Conservation (phyloP, 352 stramenopile genomes). For the Phytophthora sp. region DNA sequence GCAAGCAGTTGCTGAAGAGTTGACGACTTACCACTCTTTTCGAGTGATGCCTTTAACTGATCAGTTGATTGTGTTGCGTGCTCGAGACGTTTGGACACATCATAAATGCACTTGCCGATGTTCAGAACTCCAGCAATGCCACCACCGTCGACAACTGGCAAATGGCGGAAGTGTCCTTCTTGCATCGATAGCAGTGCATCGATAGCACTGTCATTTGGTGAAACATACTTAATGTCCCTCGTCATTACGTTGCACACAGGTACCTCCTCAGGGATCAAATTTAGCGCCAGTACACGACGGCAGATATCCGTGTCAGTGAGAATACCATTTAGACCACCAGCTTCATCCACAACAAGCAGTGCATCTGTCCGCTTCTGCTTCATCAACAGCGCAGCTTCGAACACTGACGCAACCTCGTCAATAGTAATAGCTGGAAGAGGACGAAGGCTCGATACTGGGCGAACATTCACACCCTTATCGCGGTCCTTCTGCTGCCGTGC, state of each 20-base stretch:
- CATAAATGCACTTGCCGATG: conserved; percentile 99
- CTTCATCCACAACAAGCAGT: conserved; percentile 90
- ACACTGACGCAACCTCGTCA: conserved; percentile 77
- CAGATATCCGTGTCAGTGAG: conserved; percentile 97
- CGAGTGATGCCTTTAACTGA: conserved; percentile 81
- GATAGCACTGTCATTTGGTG: conserved; percentile 93
- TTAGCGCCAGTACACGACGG: conserved; percentile 88
- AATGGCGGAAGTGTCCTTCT: conserved; percentile 96
- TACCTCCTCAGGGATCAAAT: conserved; percentile 77
- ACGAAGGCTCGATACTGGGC: conserved; percentile 83
- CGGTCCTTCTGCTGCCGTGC: conserved; percentile 75
- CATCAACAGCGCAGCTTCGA: conserved; percentile 91
- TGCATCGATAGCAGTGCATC: conserved; percentile 98
- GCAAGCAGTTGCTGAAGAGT: conserved; percentile 79
- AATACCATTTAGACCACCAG: conserved; percentile 93
- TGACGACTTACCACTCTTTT: conserved; percentile 76
- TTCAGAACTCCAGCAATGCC: conserved; percentile 96
- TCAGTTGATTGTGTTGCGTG: conserved; percentile 86
- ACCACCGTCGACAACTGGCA: conserved; percentile 93
- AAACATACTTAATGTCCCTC: conserved; percentile 95
- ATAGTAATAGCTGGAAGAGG: conserved; percentile 82
- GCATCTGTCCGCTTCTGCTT: conserved; percentile 93
- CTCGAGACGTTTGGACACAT: conserved; percentile 97
- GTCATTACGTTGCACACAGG: conserved; percentile 94
- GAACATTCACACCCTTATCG: conserved; percentile 79